These are phyloP conservation scores for Verticillium albo-atrum DNA, from an alignment of 2,329 filamentous ascomycete species.

Conservation along the genomic window DNA sequence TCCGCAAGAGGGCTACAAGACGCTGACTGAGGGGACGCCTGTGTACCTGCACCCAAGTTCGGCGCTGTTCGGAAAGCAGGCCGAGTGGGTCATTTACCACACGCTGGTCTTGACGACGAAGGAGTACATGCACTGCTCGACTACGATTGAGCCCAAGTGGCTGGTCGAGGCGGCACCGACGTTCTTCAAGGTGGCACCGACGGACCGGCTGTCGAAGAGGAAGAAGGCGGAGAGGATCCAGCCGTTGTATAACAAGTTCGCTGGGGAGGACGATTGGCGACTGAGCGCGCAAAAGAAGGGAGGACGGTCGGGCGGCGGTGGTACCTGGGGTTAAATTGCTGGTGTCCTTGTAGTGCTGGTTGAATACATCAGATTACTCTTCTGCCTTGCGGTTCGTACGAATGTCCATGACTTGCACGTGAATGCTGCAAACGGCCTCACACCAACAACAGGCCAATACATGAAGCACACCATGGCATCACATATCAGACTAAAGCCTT, in stretches of 20 bases:
- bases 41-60: slow-evolving; percentile 93
- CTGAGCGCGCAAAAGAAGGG: slow-evolving; percentile 81
- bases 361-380: background rate
- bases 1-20: slow-evolving; percentile 95
- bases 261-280: slow-evolving; percentile 91
- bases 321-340: slow-evolving; percentile 76
- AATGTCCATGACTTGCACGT: too few species aligned
- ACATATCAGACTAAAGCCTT: too few species aligned
- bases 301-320: slow-evolving; percentile 75
- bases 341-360: background rate
- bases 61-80: slow-evolving; percentile 89
- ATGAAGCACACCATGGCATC: too few species aligned
- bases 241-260: slow-evolving; percentile 90
- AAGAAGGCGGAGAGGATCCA: slow-evolving; percentile 94
- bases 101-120: slow-evolving; percentile 87
- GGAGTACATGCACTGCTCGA: slow-evolving; percentile 97
- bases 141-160: slow-evolving; percentile 88
- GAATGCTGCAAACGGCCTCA: too few species aligned
- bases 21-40: slow-evolving; percentile 88
- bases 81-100: slow-evolving; percentile 95
- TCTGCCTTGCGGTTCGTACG: too few species aligned
- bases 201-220: slow-evolving; percentile 80
- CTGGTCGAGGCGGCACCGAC: slow-evolving; percentile 95
- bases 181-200: slow-evolving; percentile 95
- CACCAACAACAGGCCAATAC: too few species aligned